Evolutionary conservation across 345 rosid genomes (phyloP).

Genomic region (Angophora floribunda): DNA sequence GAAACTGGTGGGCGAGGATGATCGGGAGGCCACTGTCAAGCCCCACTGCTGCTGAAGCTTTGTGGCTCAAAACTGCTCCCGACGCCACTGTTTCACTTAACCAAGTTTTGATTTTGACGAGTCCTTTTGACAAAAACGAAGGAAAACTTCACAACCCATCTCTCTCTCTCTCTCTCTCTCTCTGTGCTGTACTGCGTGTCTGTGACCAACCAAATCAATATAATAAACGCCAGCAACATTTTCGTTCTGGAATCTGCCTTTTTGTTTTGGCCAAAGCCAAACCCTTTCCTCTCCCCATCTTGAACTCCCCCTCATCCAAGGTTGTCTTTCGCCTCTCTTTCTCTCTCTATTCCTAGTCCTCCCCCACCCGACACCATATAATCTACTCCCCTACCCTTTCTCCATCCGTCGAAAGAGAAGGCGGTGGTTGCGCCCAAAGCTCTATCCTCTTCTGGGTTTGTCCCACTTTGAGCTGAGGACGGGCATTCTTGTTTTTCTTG

Average conservation of each 20-base stretch:
- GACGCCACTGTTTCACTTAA: not conserved
- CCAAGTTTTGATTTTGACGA: not conserved
- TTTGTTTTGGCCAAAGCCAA: not conserved
- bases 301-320: not conserved
- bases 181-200: not conserved
- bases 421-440: no score
- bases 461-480: not conserved
- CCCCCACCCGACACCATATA: not conserved
- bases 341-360: not conserved
- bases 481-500: not conserved
- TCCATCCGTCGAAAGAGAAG: not conserved
- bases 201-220: not conserved
- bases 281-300: not conserved
- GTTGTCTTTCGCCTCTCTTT: not conserved
- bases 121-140: not conserved
- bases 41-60: constrained; percentile 4
- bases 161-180: not conserved
- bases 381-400: not conserved
- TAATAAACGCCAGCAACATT: not conserved
- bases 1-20: constrained; percentile 12
- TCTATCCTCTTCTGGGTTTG: not conserved
- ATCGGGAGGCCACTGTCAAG: constrained; percentile 1
- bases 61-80: constrained; percentile 6
- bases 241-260: not conserved
- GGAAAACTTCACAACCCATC: not conserved